phyloP scores from a whole-genome alignment of 1,284 basidiomycete species.

The Papiliotrema nemorosa region DNA sequence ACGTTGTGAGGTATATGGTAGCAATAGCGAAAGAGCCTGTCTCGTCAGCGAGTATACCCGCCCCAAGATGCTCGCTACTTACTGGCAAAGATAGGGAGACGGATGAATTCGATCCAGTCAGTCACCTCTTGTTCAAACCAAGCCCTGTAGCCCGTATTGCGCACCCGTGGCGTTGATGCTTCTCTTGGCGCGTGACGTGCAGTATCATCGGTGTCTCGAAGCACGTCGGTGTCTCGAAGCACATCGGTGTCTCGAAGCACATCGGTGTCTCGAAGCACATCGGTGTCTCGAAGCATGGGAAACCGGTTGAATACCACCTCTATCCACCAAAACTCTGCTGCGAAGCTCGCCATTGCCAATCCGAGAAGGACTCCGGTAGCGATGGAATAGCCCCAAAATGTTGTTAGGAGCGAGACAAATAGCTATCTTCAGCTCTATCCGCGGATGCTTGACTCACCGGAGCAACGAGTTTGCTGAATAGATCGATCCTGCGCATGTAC shows the following conservation, averaged over 20 bases:
- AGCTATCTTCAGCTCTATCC: constrained; percentile 25
- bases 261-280: neutral
- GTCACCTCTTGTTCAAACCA: constrained; percentile 16
- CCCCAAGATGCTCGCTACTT: constrained; percentile 13
- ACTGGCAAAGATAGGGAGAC: constrained; percentile 50
- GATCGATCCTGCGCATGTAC: constrained; percentile 51
- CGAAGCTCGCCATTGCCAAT: constrained; percentile 26
- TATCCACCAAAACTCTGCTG: constrained; percentile 47
- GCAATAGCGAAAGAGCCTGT: constrained; percentile 43
- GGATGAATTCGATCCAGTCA: constrained; percentile 50
- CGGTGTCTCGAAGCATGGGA: constrained; percentile 25
- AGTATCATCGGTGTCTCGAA: no score
- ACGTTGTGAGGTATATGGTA: constrained; percentile 52
- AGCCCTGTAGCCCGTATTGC: no score
- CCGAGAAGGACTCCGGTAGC: constrained; percentile 33
- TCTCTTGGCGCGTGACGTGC: no score
- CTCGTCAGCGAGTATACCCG: constrained; percentile 12
- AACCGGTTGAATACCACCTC: constrained; percentile 44
- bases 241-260: no score
- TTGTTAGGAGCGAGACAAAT: constrained; percentile 52
- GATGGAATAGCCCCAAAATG: constrained; percentile 32
- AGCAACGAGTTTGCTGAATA: constrained; percentile 51
- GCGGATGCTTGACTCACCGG: constrained; percentile 28
- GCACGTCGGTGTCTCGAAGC: no score
- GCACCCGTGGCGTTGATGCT: no score